A percentile compares a stretch with the other conserved stretches of the same genome.
Conservation (phyloP, 2,329 filamentous ascomycete genomes). For the Pseudogymnoascus sp. region DNA sequence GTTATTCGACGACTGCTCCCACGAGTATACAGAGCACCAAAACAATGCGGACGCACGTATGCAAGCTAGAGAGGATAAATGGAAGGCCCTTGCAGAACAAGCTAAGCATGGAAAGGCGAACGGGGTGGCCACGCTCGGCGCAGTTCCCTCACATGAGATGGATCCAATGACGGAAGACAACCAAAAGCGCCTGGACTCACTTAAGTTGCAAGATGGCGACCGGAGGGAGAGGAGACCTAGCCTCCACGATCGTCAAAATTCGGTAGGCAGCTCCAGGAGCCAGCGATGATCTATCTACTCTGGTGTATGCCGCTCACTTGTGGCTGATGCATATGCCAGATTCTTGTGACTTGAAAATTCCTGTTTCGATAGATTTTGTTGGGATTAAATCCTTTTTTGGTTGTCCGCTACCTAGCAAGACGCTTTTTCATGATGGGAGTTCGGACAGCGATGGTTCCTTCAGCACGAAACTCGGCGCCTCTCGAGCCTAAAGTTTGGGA, state of each 20-base stretch:
- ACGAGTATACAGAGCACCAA: slow-evolving; percentile 95
- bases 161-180: slow-evolving; percentile 76
- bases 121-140: slow-evolving; percentile 31
- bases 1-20: slow-evolving; percentile 95
- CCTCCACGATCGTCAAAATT: slow-evolving; percentile 53
- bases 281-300: slow-evolving; percentile 26
- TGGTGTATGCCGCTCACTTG: neutral
- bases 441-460: slow-evolving; percentile 1
- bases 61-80: slow-evolving; percentile 73
- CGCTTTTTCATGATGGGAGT: neutral
- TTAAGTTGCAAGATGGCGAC: slow-evolving; percentile 82
- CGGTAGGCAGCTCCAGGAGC: slow-evolving; percentile 39
- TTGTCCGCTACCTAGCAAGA: slow-evolving; percentile 1
- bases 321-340: neutral
- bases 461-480: slow-evolving; percentile 1
- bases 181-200: slow-evolving; percentile 77
- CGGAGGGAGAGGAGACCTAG: slow-evolving; percentile 44
- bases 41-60: slow-evolving; percentile 84
- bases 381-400: neutral
- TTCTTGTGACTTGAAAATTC: slow-evolving; percentile 8
- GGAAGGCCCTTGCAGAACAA: slow-evolving; percentile 77
- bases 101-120: slow-evolving; percentile 59
- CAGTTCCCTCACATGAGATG: slow-evolving; percentile 50
- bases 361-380: slow-evolving; percentile 8
- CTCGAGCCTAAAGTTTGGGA: neutral